Percentiles rank a stretch among this genome's conserved stretches.
phyloP scores from a whole-genome alignment of 2,329 filamentous ascomycete genomes.

The Colletotrichum sp. region DNA sequence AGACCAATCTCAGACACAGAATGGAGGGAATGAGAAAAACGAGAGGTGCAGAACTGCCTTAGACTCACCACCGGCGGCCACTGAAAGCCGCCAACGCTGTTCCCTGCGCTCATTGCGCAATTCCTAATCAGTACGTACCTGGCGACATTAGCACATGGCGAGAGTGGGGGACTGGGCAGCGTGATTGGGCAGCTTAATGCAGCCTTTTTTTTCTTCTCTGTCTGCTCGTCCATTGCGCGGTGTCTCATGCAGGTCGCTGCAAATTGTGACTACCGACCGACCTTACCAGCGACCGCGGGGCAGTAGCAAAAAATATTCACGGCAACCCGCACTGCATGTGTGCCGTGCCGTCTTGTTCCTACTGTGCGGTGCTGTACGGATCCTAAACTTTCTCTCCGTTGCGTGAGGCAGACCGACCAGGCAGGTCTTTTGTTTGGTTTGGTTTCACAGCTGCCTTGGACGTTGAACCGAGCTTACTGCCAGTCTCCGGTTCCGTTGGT shows the following conservation, averaged over 20 bases:
- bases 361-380: neutral
- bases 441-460: neutral
- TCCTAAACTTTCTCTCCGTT: neutral
- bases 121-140: constrained; percentile 6
- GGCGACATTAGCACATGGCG: constrained; percentile 6
- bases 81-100: neutral
- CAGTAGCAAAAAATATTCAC: constrained; percentile 6
- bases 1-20: neutral
- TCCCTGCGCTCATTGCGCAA: constrained; percentile 19
- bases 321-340: neutral
- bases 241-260: neutral
- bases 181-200: constrained; percentile 11
- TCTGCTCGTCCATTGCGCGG: neutral
- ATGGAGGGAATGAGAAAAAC: neutral
- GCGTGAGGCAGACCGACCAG: neutral
- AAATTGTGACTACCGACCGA: constrained; percentile 2
- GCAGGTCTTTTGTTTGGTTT: neutral
- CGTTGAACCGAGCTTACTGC: neutral
- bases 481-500: neutral
- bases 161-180: constrained; percentile 1
- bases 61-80: neutral
- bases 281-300: neutral
- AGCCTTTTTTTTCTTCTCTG: neutral
- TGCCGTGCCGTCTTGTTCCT: neutral
- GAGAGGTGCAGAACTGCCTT: neutral